Conservation (phyloP, 768 basidiomycete genomes). For the Amanita rimosa region DNA sequence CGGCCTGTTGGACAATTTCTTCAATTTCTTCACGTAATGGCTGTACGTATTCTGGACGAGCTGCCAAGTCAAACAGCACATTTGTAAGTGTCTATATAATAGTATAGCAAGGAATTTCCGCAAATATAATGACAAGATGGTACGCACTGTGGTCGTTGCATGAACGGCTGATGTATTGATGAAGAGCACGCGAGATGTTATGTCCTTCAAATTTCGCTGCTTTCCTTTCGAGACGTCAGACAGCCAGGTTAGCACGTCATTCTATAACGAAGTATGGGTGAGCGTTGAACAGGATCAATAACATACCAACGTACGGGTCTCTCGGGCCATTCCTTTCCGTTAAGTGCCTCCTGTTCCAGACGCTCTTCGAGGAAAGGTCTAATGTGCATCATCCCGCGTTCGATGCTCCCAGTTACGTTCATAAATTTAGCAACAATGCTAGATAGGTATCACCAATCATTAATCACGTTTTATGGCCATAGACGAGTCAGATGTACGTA, state of each 20-base stretch:
- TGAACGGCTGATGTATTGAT: constrained; percentile 21
- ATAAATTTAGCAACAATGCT: constrained; percentile 11
- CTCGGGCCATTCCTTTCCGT: no score
- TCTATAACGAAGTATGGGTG: constrained; percentile 15
- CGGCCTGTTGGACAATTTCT: constrained; percentile 16
- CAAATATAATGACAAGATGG: no score
- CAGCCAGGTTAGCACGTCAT: constrained; percentile 36
- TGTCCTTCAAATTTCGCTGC: no score
- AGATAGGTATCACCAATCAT: neutral
- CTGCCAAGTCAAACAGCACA: constrained; percentile 27
- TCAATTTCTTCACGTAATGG: constrained; percentile 35
- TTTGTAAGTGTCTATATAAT: constrained; percentile 22
- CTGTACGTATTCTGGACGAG: constrained; percentile 18
- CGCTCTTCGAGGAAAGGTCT: constrained; percentile 17
- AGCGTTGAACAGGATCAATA: neutral
- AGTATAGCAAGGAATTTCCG: neutral
- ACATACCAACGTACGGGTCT: constrained; percentile 19
- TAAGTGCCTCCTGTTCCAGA: no score
- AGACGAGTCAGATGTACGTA: constrained; percentile 1
- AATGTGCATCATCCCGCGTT: constrained; percentile 13
- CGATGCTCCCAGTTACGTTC: constrained; percentile 5
- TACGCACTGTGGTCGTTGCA: constrained; percentile 24
- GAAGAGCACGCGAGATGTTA: constrained; percentile 22
- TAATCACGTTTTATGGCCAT: neutral
- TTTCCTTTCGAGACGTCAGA: constrained; percentile 24